Percentiles rank a stretch among this genome's conserved stretches.
Conservation (phyloP, 2,329 filamentous ascomycete genomes). For the Cytospora piceae region DNA sequence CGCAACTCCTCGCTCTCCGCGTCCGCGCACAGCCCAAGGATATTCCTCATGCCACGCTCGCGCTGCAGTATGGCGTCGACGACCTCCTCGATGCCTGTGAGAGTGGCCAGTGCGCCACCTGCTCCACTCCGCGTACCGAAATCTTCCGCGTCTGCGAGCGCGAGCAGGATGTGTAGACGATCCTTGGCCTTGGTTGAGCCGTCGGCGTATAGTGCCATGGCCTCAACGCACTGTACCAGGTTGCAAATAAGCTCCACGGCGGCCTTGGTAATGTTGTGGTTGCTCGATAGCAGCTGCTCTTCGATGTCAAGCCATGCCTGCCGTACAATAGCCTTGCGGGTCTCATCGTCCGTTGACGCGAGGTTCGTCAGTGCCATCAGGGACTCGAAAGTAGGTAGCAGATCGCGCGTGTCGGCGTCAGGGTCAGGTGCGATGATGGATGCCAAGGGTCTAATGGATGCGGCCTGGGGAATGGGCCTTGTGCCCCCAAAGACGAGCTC, state of each 20-base stretch:
- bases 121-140: constrained; percentile 78
- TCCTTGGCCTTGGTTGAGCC: constrained; percentile 68
- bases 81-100: constrained; percentile 78
- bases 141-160: constrained; percentile 86
- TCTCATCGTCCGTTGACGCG: constrained; percentile 74
- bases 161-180: constrained; percentile 81
- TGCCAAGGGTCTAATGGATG: constrained; percentile 81
- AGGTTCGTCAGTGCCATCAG: constrained; percentile 94
- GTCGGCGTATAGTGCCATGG: constrained; percentile 71
- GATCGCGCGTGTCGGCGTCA: constrained; percentile 67
- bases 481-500: constrained; percentile 80
- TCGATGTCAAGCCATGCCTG: constrained; percentile 77
- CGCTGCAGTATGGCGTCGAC: constrained; percentile 72
- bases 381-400: constrained; percentile 87
- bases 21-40: constrained; percentile 81
- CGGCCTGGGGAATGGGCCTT: constrained; percentile 72
- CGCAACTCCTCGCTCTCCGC: constrained; percentile 66
- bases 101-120: constrained; percentile 82
- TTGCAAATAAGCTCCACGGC: constrained; percentile 92
- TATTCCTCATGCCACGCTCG: constrained; percentile 72
- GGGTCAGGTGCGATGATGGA: constrained; percentile 72
- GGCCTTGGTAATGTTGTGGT: constrained; percentile 77
- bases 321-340: constrained; percentile 71
- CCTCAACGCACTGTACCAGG: constrained; percentile 71
- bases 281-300: constrained; percentile 78